Conservation (phyloP, 768 basidiomycete genomes). For the Strobilomyces confusus region DNA sequence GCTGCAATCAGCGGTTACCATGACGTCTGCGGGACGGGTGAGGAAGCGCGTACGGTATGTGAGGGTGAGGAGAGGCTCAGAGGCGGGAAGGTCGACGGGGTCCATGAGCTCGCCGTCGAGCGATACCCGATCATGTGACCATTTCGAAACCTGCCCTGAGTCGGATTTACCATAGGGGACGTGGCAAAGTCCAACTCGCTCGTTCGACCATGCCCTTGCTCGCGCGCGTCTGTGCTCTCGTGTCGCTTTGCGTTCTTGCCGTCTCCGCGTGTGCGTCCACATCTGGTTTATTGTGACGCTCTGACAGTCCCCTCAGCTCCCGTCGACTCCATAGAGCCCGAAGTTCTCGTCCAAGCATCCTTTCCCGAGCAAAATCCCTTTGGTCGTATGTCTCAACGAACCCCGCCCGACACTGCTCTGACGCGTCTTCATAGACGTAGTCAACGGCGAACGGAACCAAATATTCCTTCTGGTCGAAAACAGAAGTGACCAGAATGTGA, state of each 20-base stretch:
- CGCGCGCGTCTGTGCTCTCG: conserved; percentile 24
- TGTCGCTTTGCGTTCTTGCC: conserved; percentile 28
- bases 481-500: conserved; percentile 68
- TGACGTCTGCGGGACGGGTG: not conserved
- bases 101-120: not conserved
- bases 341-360: conserved; percentile 47
- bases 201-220: conserved; percentile 33
- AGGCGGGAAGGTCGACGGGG: conserved; percentile 46
- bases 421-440: conserved; percentile 53
- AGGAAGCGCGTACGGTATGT: conserved; percentile 50
- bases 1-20: not conserved
- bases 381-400: conserved; percentile 52
- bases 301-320: conserved; percentile 18
- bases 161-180: conserved; percentile 20
- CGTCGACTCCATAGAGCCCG: conserved; percentile 43
- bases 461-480: conserved; percentile 68
- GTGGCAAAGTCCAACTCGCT: conserved; percentile 14
- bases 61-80: conserved; percentile 57
- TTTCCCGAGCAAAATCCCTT: conserved; percentile 75
- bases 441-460: conserved; percentile 79
- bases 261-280: conserved; percentile 28
- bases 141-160: conserved; percentile 25
- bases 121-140: conserved; percentile 16
- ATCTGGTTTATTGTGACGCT: not conserved
- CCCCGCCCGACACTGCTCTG: conserved; percentile 4